A percentile compares a stretch with the other conserved stretches of the same genome.
phyloP scores from a whole-genome alignment of 2,329 filamentous ascomycete species.

The Botrytis hyacinthi region DNA sequence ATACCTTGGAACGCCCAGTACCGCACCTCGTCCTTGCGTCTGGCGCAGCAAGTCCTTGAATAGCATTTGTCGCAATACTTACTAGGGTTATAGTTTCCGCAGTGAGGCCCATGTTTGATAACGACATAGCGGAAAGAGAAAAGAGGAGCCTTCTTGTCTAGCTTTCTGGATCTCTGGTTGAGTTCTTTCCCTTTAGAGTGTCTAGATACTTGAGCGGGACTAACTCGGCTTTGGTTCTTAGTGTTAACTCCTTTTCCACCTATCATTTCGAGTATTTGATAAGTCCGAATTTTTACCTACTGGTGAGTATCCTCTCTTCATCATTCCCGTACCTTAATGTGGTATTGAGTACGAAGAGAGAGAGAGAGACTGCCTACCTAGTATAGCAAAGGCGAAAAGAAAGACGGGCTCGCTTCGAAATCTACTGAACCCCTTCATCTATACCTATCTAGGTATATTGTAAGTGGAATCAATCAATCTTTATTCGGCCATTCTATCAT shows the following conservation, averaged over 20 bases:
- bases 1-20: slow-evolving; percentile 9
- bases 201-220: neutral
- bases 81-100: slow-evolving; percentile 1
- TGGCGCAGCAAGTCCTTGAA: slow-evolving; percentile 16
- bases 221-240: slow-evolving; percentile 5
- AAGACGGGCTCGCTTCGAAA: slow-evolving; percentile 15
- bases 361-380: no score
- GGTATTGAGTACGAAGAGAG: neutral
- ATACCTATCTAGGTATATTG: neutral
- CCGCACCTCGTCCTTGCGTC: slow-evolving; percentile 19
- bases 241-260: neutral
- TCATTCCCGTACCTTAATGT: neutral
- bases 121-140: neutral
- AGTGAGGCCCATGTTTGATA: slow-evolving; percentile 2
- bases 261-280: neutral
- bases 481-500: neutral
- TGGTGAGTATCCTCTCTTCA: neutral
- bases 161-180: neutral
- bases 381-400: neutral
- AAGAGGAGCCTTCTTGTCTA: neutral
- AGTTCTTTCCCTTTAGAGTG: neutral
- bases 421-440: slow-evolving; percentile 15
- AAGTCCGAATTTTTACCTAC: neutral
- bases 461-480: no score
- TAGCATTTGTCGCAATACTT: slow-evolving; percentile 18